Evolutionary conservation across 2,329 filamentous ascomycete genomes (phyloP), one percentile per base, ranked within the genome.

Genomic region (Clonostachys solani): DNA sequence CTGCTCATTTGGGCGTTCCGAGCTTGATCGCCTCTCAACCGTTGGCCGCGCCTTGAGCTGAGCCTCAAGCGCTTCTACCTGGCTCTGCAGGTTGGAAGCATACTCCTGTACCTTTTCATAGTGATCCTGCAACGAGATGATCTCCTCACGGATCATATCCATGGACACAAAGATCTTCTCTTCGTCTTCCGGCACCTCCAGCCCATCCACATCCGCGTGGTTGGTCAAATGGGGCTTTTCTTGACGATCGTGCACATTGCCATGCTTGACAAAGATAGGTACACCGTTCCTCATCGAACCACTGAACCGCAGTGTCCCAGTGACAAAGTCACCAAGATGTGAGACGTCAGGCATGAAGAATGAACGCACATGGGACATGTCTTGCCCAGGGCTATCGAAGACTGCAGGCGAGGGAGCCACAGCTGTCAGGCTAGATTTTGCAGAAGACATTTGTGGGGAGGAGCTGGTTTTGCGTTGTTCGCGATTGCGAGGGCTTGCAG

Each of bases 141-240:
- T 77, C 57, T 81, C 77, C 40, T 79, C 73, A 37, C 77, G 74
- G 64, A 81, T 78, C 73, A 80, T 80, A 74, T 81, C 78, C 69
- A 81, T 71, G 9, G 78, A 81, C 38, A 81, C 77, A 51, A 81
- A 80, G 33, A 81, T 80, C 52, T 75, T 72, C 58, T 79, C 72
- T 53, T 81, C 78, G 40, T 79, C 77, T 47, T 75, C 66, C 4
- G 76, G 72, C 9, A 81, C 62, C 43, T 71, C 66, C 17, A 81
- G 57, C 8, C 66, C 72, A 47, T 78, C 74, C n/a, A 81, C 66
- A 29, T 75, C 67, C 37, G 66, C 73, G 49, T 81, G 75, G 9
- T 49, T 55, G 5, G 52, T 56, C 3, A 64, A 58, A 5, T 65
- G 58, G 8, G 66, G 65, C 44, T 57, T 62, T 45, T 65, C 60